A percentile compares a stretch with the other conserved stretches of the same genome.
phyloP scores from a whole-genome alignment of 352 stramenopile species.

The Phytophthora vignae region DNA sequence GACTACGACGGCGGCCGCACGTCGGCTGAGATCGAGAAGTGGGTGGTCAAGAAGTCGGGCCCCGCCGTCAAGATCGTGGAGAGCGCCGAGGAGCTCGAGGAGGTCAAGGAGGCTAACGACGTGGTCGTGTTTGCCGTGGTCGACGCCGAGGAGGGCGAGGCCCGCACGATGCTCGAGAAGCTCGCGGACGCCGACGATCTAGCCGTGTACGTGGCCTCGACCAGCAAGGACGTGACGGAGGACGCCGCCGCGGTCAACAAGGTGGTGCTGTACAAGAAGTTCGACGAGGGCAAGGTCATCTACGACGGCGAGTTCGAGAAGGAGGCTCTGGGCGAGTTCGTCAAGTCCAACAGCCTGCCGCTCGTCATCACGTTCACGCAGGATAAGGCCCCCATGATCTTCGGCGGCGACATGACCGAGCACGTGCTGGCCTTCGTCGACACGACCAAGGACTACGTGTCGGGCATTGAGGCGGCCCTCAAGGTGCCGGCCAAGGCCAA shows the following conservation, averaged over 20 bases:
- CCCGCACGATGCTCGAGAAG: slow-evolving; percentile 77
- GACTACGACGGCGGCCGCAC: slow-evolving; percentile 91
- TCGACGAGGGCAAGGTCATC: slow-evolving; percentile 85
- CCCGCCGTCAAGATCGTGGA: slow-evolving; percentile 87
- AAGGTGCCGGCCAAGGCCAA: slow-evolving; percentile 71
- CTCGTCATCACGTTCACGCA: slow-evolving; percentile 92
- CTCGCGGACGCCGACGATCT: slow-evolving; percentile 78
- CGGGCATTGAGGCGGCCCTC: slow-evolving; percentile 61
- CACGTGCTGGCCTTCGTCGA: slow-evolving; percentile 92
- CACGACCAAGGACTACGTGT: slow-evolving; percentile 69
- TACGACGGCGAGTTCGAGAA: slow-evolving; percentile 82
- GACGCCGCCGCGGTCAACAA: slow-evolving; percentile 65
- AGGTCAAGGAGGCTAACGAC: slow-evolving; percentile 85
- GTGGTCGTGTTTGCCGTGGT: slow-evolving; percentile 89
- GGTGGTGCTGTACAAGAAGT: slow-evolving; percentile 89
- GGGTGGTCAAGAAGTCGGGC: slow-evolving; percentile 93
- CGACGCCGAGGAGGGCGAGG: slow-evolving; percentile 77
- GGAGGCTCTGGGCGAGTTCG: slow-evolving; percentile 67
- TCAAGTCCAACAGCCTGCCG: slow-evolving; percentile 86
- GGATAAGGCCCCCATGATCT: slow-evolving; percentile 92
- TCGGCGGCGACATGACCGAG: slow-evolving; percentile 86
- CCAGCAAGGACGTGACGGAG: slow-evolving; percentile 65
- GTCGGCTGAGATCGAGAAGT: slow-evolving; percentile 88
- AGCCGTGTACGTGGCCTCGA: slow-evolving; percentile 82
- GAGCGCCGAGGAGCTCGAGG: slow-evolving; percentile 71